Conservation (phyloP, 2,329 filamentous ascomycete genomes). For the Fusarium abutilonis region DNA sequence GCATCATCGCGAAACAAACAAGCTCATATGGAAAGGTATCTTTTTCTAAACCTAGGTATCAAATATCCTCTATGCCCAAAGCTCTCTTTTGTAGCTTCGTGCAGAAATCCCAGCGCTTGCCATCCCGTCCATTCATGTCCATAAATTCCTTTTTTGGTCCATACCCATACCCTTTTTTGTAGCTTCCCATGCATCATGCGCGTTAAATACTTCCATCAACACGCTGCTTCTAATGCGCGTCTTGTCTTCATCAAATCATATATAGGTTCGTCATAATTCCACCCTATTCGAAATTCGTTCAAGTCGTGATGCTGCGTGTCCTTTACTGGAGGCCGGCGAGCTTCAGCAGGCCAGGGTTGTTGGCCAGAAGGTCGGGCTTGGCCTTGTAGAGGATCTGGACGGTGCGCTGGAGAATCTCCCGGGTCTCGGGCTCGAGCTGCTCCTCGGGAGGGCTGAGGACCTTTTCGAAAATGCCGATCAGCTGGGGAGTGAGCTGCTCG, state of each 20-base stretch:
- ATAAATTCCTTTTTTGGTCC: background rate
- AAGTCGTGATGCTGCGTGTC: constrained; percentile 26
- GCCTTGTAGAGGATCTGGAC: constrained; percentile 60
- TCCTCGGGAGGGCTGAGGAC: constrained; percentile 77
- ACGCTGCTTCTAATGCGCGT: constrained; percentile 26
- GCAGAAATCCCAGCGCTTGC: constrained; percentile 32
- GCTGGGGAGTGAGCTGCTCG: constrained; percentile 73
- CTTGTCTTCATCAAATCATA: constrained; percentile 44
- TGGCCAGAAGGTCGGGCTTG: constrained; percentile 49
- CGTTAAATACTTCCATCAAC: constrained; percentile 18
- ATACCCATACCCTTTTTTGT: background rate
- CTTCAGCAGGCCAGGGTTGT: constrained; percentile 47
- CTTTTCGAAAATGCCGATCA: constrained; percentile 77
- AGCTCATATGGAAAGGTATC: constrained; percentile 35
- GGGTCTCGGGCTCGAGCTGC: constrained; percentile 78
- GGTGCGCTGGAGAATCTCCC: constrained; percentile 71
- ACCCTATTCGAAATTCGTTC: constrained; percentile 28
- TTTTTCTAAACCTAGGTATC: constrained; percentile 41
- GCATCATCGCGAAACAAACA: background rate
- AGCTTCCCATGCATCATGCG: constrained; percentile 10
- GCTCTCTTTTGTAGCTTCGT: constrained; percentile 10
- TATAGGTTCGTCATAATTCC: constrained; percentile 32
- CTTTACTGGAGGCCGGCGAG: constrained; percentile 46
- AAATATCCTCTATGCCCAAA: constrained; percentile 28
- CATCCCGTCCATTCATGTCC: constrained; percentile 16